Base-by-base conservation (phyloP, 2,329 filamentous ascomycete species). In the Trichoderma hamatum region DNA sequence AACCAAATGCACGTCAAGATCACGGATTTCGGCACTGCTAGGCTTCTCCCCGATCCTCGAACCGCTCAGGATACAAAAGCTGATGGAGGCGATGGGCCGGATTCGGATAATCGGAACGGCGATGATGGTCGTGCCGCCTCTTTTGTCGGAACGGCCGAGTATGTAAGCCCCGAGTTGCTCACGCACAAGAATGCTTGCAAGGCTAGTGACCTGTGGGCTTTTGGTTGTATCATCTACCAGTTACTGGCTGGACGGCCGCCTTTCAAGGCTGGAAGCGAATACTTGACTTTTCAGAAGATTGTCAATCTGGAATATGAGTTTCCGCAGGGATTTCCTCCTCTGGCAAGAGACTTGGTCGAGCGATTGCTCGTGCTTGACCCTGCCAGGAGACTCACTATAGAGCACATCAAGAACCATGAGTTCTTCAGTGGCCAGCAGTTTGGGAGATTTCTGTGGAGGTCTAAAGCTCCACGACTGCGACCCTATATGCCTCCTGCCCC, bases 1-100 rank as follows among this genome's bases (percentile, higher is more conserved):
- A 92, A 94, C 72, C 91, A 97, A 76, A 96, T 97, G 92, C 93
- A 98, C 76, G 90, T 98, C 81, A 99, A 99, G 79, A 97, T 99
- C 72, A 99, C 96, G 9, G 96, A 99, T 80, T 99, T 99, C 77
- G 96, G 96, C 52, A 99, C 96, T 0, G 96, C 96, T n/a, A 98
- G 97, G 79, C 88, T 99, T 71, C 84, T 99, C 56, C 75, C 73
- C 65, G 80, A 81, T 66, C 79, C 79, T 28, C 77, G 79, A 28
- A 76, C 76, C 28, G 80, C 80, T 16, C 80, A 84, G 77, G 76
- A 84, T 68, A 79, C 81, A 2, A 80, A 82, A 16, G 74, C 80
- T 5, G 78, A 80, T 0, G 72, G 78, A 62, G 79, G 77, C 67
- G 83, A 80, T 63, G 79, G 76, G 67, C 74, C 77, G 7, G 78